phyloP scores from a whole-genome alignment of 306 rosid species.

The Styphnolobium japonicum region DNA sequence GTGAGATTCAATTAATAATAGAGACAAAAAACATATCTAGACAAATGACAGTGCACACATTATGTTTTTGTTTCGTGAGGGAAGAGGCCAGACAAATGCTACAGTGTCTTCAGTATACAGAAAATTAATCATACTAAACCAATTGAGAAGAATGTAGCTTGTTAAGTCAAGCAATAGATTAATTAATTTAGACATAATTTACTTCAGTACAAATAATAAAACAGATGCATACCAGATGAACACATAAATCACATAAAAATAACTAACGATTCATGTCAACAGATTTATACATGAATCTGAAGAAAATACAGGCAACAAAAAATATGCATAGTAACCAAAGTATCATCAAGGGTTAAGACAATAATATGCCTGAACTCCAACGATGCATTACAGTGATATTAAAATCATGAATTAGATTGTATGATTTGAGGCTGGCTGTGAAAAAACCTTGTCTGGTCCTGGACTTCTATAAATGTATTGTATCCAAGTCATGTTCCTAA shows the following conservation, averaged over 20 bases:
- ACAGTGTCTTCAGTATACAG: background rate
- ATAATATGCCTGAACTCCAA: background rate
- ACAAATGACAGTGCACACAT: background rate
- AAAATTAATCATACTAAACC: too few species aligned
- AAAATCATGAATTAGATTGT: background rate
- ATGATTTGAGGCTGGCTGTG: background rate
- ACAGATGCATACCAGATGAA: conserved; percentile 5
- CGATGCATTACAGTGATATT: background rate
- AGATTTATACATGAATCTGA: background rate
- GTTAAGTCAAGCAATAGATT: background rate
- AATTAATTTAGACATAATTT: background rate
- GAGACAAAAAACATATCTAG: background rate
- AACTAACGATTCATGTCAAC: background rate
- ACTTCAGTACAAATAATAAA: background rate
- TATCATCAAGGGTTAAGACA: background rate
- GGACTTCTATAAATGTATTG: background rate
- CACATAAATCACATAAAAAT: background rate
- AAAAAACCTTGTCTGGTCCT: background rate
- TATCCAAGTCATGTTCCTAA: background rate
- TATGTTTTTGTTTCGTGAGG: background rate
- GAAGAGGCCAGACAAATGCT: background rate
- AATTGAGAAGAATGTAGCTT: too few species aligned
- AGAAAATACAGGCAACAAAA: background rate
- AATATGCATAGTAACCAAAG: background rate
- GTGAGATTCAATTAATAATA: background rate